Conservation (phyloP, 2,329 filamentous ascomycete genomes). For the Penicillium sp. region DNA sequence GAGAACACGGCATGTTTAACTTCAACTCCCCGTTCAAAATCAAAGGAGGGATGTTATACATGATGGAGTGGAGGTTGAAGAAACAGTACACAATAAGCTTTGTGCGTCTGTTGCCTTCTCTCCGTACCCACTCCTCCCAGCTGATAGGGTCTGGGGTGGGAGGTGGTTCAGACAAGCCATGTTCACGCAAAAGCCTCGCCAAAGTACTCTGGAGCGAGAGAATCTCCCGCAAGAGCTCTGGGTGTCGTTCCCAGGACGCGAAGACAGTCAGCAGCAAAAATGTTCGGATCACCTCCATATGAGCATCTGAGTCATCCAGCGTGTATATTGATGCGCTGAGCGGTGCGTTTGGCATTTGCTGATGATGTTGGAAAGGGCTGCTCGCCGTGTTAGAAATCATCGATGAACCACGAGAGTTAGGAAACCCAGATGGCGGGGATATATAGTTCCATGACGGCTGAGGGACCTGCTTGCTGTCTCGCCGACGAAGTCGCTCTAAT, state of each 20-base stretch:
- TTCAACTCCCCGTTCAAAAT: slow-evolving; percentile 56
- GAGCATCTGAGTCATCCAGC: slow-evolving; percentile 45
- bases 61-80: slow-evolving; percentile 60
- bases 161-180: slow-evolving; percentile 44
- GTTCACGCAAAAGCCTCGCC: slow-evolving; percentile 55
- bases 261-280: slow-evolving; percentile 57
- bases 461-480: slow-evolving; percentile 47
- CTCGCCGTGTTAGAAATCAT: slow-evolving; percentile 42
- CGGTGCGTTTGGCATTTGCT: slow-evolving; percentile 30
- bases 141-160: slow-evolving; percentile 43
- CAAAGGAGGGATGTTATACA: slow-evolving; percentile 60
- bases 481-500: slow-evolving; percentile 50
- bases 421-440: slow-evolving; percentile 37
- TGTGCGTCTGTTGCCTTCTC: slow-evolving; percentile 54
- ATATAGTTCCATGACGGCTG: slow-evolving; percentile 44
- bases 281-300: slow-evolving; percentile 52
- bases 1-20: slow-evolving; percentile 54
- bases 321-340: slow-evolving; percentile 36
- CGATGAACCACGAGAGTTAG: slow-evolving; percentile 43
- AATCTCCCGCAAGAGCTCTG: slow-evolving; percentile 56
- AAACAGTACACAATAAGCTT: slow-evolving; percentile 58
- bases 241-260: slow-evolving; percentile 59
- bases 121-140: slow-evolving; percentile 55
- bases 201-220: slow-evolving; percentile 57
- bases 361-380: slow-evolving; percentile 46